These are phyloP conservation scores for Eugenia klotzschiana DNA, from an alignment of 441 rosid species.

Conservation along the genomic window DNA sequence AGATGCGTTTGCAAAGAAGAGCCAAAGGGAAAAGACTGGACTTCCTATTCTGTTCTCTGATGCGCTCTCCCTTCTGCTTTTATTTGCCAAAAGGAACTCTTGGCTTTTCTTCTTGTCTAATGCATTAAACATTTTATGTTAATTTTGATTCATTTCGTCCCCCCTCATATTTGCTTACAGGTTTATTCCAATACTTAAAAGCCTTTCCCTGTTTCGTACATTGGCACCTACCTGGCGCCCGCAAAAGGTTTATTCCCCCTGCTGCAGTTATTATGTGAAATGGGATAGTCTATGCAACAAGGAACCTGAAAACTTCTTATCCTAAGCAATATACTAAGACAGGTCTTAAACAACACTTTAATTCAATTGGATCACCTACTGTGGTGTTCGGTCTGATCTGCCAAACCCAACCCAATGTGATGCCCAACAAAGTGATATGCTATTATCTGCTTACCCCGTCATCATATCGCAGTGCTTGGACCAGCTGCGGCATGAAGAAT, in stretches of 20 bases:
- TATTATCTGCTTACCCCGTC: conserved; percentile 47
- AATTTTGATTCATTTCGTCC: background rate
- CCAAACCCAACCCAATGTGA: background rate
- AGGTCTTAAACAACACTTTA: background rate
- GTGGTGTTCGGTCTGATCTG: background rate
- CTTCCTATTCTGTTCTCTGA: background rate
- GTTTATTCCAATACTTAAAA: background rate
- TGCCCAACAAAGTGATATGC: background rate
- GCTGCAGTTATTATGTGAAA: background rate
- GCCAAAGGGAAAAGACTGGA: background rate
- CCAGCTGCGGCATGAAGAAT: conserved; percentile 97
- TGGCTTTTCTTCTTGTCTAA: background rate
- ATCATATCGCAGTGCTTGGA: conserved; percentile 89
- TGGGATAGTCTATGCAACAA: background rate
- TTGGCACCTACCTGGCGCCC: too few species aligned
- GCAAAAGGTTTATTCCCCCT: background rate
- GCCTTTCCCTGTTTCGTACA: background rate
- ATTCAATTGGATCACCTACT: background rate
- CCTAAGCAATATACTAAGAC: background rate
- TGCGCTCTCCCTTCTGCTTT: background rate
- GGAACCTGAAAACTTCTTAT: background rate
- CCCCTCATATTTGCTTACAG: background rate
- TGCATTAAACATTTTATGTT: background rate
- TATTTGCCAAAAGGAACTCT: background rate
- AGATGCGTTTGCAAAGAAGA: background rate